phyloP scores from a whole-genome alignment of 2,329 filamentous ascomycete genomes.

The Sporothrix phasma region DNA sequence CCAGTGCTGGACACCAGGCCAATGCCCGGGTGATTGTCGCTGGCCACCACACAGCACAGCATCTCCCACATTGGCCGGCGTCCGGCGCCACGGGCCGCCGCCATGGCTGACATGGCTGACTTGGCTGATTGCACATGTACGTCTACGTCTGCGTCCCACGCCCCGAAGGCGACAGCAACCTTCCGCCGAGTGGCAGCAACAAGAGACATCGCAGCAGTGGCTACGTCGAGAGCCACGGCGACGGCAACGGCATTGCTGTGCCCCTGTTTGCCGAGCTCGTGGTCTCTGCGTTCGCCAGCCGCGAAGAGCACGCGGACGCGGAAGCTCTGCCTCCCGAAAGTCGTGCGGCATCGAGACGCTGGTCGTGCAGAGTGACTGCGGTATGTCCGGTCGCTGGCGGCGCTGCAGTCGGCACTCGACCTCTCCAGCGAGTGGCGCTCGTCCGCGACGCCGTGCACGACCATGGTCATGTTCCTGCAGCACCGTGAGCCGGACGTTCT shows the following conservation, averaged over 20 bases:
- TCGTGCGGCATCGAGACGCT: slow-evolving; percentile 24
- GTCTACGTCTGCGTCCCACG: neutral
- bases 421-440: slow-evolving; percentile 31
- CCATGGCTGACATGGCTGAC: too few relatives aligned
- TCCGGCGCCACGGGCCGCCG: slow-evolving; percentile 36
- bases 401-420: slow-evolving; percentile 29
- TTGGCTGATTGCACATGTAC: too few relatives aligned
- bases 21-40: neutral
- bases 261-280: neutral
- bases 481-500: slow-evolving; percentile 29
- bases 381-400: slow-evolving; percentile 30
- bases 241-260: neutral
- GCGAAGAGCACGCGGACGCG: neutral
- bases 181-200: too few relatives aligned
- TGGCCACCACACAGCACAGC: too few relatives aligned
- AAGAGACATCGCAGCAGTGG: too few relatives aligned
- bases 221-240: too few relatives aligned
- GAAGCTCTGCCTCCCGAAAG: too few relatives aligned
- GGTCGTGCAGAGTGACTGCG: slow-evolving; percentile 28
- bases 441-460: slow-evolving; percentile 33
- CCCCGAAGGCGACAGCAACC: neutral
- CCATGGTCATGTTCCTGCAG: slow-evolving; percentile 32
- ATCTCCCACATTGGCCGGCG: slow-evolving; percentile 28
- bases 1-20: neutral
- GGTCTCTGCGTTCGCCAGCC: neutral